Conservation (phyloP, 371 early-diverging fungal genomes). For the Mortierella sp. region DNA sequence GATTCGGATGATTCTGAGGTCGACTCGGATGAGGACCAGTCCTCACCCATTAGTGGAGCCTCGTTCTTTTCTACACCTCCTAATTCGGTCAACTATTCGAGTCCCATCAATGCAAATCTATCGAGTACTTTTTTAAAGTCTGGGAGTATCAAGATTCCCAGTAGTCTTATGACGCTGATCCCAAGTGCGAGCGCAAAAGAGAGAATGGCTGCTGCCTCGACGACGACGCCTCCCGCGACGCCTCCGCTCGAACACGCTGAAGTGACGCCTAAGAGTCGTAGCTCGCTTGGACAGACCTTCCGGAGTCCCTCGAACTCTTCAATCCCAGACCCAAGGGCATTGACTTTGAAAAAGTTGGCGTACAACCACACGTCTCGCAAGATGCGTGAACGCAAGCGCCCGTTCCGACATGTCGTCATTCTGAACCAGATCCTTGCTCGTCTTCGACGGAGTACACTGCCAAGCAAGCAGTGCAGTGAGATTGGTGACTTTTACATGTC, state of each 20-base stretch:
- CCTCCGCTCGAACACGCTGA: constrained; percentile 21
- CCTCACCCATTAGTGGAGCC: constrained; percentile 27
- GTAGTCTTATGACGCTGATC: constrained; percentile 29
- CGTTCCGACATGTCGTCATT: constrained; percentile 32
- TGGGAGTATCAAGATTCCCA: constrained; percentile 28
- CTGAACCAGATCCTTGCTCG: constrained; percentile 30
- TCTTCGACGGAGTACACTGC: constrained; percentile 17
- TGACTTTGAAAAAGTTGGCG: constrained; percentile 34
- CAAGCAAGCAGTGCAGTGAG: constrained; percentile 33
- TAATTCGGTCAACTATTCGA: background rate
- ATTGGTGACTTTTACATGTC: constrained; percentile 34
- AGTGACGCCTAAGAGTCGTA: background rate
- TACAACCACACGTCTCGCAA: constrained; percentile 34
- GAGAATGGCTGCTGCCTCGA: background rate
- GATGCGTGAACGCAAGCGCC: constrained; percentile 31
- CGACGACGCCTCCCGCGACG: constrained; percentile 20
- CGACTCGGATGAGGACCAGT: constrained; percentile 13
- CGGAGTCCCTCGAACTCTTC: background rate
- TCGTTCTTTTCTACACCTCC: constrained; percentile 27
- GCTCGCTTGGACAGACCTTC: too few relatives aligned
- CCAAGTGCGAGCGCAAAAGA: constrained; percentile 13
- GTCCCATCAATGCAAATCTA: background rate
- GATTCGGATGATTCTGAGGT: background rate
- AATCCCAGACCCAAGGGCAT: constrained; percentile 23
- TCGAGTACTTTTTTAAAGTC: constrained; percentile 20